Evolutionary conservation across 495 filamentous ascomycete genomes (phyloP).

Genomic region (Melanomma pulvis-pyrius): DNA sequence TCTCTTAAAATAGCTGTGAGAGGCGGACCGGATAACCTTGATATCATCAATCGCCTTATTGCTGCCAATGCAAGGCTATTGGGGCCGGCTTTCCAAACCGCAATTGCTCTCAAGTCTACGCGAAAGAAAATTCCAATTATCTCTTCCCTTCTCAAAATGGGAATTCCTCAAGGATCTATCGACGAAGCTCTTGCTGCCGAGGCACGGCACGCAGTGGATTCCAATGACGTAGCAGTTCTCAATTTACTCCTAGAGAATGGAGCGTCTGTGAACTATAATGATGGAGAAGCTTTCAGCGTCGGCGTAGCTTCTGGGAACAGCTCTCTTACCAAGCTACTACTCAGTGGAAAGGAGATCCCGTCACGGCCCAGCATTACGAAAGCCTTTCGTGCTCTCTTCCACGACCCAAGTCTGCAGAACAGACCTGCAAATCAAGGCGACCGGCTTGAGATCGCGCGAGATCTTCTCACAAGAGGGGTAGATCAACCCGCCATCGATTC

Average conservation of each 20-base stretch:
- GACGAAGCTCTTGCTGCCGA: conserved; percentile 22
- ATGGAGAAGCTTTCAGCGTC: conserved; percentile 26
- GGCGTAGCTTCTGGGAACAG: neutral
- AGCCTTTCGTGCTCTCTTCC: conserved; percentile 25
- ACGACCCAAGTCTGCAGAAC: neutral
- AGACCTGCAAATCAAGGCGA: neutral
- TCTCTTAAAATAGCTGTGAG: conserved; percentile 17
- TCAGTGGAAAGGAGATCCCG: conserved; percentile 9
- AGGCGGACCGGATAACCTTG: conserved; percentile 22
- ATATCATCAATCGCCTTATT: conserved; percentile 31
- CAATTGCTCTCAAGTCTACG: neutral
- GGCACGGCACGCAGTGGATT: conserved; percentile 1
- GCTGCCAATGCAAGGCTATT: conserved; percentile 5
- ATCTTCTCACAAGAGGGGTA: conserved; percentile 20
- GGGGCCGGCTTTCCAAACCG: conserved; percentile 12
- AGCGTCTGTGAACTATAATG: conserved; percentile 26
- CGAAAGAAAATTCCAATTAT: conserved; percentile 15
- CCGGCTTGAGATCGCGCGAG: conserved; percentile 3
- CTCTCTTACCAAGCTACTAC: conserved; percentile 1
- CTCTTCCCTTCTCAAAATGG: conserved; percentile 9
- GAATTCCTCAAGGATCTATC: conserved; percentile 6
- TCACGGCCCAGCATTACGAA: conserved; percentile 13
- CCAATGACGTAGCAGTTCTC: conserved; percentile 10
- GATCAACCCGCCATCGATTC: conserved; percentile 32
- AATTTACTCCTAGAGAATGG: conserved; percentile 24